Conservation (phyloP, 441 rosid species). For the Cnidoscolus chayamansa region DNA sequence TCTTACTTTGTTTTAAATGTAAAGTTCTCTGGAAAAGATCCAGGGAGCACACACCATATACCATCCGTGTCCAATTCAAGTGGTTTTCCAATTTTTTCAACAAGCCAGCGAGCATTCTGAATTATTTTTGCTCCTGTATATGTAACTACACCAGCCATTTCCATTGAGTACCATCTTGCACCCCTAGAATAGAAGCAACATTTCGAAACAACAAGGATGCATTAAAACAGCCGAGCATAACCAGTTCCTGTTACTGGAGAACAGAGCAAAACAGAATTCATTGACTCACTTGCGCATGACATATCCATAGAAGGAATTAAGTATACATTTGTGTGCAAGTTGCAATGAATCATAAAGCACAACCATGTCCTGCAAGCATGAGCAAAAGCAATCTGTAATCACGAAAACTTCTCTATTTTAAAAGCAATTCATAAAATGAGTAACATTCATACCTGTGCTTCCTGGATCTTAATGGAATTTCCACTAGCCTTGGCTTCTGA, state of each 20-base stretch:
- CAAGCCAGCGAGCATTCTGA: constrained; percentile 91
- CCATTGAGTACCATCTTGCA: constrained; percentile 99
- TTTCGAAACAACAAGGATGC: constrained; percentile 25
- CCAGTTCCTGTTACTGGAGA: constrained; percentile 7
- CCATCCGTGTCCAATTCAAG: constrained; percentile 99
- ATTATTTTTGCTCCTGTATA: constrained; percentile 99
- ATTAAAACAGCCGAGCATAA: constrained; percentile 7
- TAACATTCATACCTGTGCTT: constrained; percentile 71
- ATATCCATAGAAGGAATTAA: constrained; percentile 98
- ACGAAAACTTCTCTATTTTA: constrained; percentile 14
- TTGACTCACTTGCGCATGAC: constrained; percentile 98
- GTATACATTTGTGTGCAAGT: constrained; percentile 98
- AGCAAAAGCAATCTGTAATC: constrained; percentile 22
- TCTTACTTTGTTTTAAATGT: constrained; percentile 89
- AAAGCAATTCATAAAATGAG: constrained; percentile 18
- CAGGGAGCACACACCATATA: constrained; percentile 97
- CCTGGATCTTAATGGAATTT: constrained; percentile 94
- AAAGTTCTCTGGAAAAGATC: constrained; percentile 96
- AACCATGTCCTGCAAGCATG: constrained; percentile 84
- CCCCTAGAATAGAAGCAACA: constrained; percentile 58
- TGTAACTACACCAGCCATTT: constrained; percentile 99
- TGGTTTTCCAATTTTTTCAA: constrained; percentile 97
- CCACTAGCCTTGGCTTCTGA: constrained; percentile 97
- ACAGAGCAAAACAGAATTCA: constrained; percentile 20
- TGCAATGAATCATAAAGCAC: constrained; percentile 97